Base-by-base conservation (phyloP, 2,329 filamentous ascomycete genomes). In the Pseudogymnoascus sp. region DNA sequence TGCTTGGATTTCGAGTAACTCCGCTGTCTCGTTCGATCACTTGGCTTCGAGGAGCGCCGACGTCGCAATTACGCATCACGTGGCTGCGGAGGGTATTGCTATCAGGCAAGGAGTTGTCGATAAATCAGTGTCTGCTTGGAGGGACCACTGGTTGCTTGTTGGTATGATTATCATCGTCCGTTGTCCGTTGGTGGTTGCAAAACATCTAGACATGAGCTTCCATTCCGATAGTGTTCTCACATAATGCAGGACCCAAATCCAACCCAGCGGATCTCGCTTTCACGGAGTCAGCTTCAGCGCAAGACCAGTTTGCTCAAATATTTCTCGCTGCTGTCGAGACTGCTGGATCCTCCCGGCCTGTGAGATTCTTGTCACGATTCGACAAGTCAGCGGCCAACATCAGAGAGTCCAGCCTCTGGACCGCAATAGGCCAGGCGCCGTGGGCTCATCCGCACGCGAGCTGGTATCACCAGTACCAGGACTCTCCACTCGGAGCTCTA, bases 311-410 rank as follows among this genome's bases (percentile, higher is more conserved):
- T 76, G 61, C 71, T 72, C 6, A 68, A 66, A 11, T 67, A 24
- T 67, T 80, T 5, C 72, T 73, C 21, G 65, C 71, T 0, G 72
- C 74, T 3, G 75, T 75, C 0, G 72, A 76, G 37, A 72, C 69
- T 1, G 70, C 69, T 3, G 66, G 65, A 0, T 75, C 73, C 0
- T 66, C 71, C 1, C 68, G 72, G 0, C 72, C 74, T 0, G 74
- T 78, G 1, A 74, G 76, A 13, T 81, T 80, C 61, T 68, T 80
- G 10, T 76, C 71, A 31, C 74, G 79, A 1, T 81, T 74, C 60
- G 79, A 81, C 65, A 81, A 80, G 67, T 80, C 77, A 2, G 79
- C 79, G 0, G 80, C 77, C 3, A 81, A 80, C 64, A 79, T 81
- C 60, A 79, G 79, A 64, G 79, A 81, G 61, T 76, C 76, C 0